Evolutionary conservation across 2,329 filamentous ascomycete genomes (phyloP), one percentile per base, ranked within the genome.

Genomic region (Talaromyces amestolkiae): DNA sequence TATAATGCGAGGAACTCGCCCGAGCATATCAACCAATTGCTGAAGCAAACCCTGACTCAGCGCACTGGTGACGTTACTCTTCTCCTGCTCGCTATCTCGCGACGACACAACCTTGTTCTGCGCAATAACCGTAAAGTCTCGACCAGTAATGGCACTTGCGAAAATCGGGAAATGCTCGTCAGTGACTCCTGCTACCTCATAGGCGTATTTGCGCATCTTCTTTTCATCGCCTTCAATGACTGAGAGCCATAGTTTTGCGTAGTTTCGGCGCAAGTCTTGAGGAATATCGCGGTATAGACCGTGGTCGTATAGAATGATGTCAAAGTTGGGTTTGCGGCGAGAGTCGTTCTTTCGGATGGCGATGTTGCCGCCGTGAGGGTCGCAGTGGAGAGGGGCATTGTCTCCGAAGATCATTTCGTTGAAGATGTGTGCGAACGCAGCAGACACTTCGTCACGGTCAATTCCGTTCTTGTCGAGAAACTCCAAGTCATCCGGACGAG

Each of bases 331-430:
- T 66, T 82, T 81, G 45, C 84, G 81, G 41, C 86, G 83, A 17
- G 77, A 79, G 4, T 84, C 76, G 73, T 94, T 95, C 76, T 91
- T 88, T 49, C 93, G 89, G 67, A 99, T 92, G 24, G 95, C 93
- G 64, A 99, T 90, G 74, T 99, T 99, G 54, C 95, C 95, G 58
- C 93, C 95, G 74, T 99, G 95, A 0, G 95, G 95, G 75, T 99
- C 95, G 79, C 95, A 99, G 80, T 99, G 95, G 45, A 99, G 81
- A 0, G 95, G 93, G 0, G 94, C 94, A 66, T 89, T 86, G 61
- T 89, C 86, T 58, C 94, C 93, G 70, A 99, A 99, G 70, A 99
- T 97, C 95, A 99, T 99, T 76, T 98, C 93, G 82, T 99, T 99
- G 85, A 99, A 99, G 66, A 99, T 92, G 66, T 89, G 88, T 0